Percentiles rank a stretch among this genome's conserved stretches.
Conservation (phyloP, 768 basidiomycete species). For the Termitomyces sp. region DNA sequence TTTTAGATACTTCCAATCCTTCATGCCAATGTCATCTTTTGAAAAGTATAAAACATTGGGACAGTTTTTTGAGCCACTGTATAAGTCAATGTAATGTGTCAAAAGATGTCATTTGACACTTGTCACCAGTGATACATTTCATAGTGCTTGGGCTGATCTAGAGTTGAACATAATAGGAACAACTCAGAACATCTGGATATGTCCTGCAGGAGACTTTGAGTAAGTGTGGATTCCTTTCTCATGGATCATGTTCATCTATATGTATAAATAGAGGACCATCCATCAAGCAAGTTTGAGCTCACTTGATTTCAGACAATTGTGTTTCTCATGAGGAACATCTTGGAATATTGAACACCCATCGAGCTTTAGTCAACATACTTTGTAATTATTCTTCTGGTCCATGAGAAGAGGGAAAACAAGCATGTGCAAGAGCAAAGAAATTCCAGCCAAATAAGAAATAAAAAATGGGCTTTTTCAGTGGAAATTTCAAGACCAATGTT, state of each 20-base stretch:
- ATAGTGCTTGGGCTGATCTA: neutral
- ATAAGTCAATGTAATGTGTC: too few relatives aligned
- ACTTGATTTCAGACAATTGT: neutral
- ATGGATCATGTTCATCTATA: too few relatives aligned
- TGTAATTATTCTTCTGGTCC: too few relatives aligned
- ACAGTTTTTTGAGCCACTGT: too few relatives aligned
- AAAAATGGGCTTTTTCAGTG: neutral
- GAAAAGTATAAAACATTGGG: too few relatives aligned
- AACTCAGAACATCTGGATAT: neutral
- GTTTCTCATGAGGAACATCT: neutral
- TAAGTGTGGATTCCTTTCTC: neutral
- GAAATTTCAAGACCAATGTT: neutral
- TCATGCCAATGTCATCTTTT: too few relatives aligned
- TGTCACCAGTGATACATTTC: neutral
- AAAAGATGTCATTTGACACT: neutral
- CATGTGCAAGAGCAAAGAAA: too few relatives aligned
- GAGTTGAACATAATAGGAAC: neutral
- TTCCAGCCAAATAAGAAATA: neutral
- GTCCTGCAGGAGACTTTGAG: neutral
- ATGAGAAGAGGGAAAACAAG: neutral
- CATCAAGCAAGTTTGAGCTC: neutral
- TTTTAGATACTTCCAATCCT: too few relatives aligned
- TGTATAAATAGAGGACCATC: neutral
- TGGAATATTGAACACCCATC: neutral
- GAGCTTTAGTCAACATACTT: neutral